Evolutionary conservation across 371 early-diverging fungal species (phyloP).

Genomic region (Mucor plumbeus): DNA sequence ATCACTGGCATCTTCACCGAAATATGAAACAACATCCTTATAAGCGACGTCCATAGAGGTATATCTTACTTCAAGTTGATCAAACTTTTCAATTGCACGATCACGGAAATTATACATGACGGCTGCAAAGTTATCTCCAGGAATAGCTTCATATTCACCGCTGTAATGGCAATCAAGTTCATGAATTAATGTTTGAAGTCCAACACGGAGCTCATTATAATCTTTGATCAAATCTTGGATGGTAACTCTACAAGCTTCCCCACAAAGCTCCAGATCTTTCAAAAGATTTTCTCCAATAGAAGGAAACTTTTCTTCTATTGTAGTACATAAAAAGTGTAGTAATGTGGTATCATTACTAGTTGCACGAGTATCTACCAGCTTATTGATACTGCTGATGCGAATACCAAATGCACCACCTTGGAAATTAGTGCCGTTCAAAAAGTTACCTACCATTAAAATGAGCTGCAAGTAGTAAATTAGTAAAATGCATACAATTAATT

Average conservation of each 20-base stretch:
- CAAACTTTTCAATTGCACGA: conserved; percentile 51
- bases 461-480: conserved; percentile 47
- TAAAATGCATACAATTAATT: neutral
- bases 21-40: conserved; percentile 73
- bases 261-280: conserved; percentile 71
- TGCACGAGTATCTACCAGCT: conserved; percentile 86
- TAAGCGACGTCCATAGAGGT: conserved; percentile 69
- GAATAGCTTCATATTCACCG: conserved; percentile 31
- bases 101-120: conserved; percentile 60
- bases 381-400: conserved; percentile 85
- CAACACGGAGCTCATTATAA: conserved; percentile 65
- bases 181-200: conserved; percentile 54
- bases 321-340: conserved; percentile 77
- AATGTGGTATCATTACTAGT: conserved; percentile 72
- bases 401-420: conserved; percentile 94
- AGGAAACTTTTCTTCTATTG: conserved; percentile 74
- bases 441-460: conserved; percentile 89
- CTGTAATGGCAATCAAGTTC: conserved; percentile 53
- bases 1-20: conserved; percentile 81
- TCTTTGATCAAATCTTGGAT: conserved; percentile 63
- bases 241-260: conserved; percentile 77
- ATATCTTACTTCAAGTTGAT: conserved; percentile 56
- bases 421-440: conserved; percentile 87
- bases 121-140: conserved; percentile 45
- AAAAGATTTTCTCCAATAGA: conserved; percentile 58